Conservation (phyloP, 2,329 filamentous ascomycete species). For the Sporothrix phasma region DNA sequence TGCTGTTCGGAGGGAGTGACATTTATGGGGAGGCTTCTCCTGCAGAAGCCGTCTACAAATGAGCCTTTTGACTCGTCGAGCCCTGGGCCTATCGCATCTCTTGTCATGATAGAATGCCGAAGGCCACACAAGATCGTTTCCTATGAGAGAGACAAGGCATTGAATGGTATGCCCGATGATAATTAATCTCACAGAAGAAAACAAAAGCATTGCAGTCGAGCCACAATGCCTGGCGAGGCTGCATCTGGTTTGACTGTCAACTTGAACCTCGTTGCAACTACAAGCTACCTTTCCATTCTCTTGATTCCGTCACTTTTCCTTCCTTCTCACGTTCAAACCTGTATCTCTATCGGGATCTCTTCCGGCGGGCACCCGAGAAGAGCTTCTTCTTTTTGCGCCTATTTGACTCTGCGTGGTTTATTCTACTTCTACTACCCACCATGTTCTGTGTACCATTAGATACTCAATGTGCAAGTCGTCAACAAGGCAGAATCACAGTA, state of each 20-base stretch:
- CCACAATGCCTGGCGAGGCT: not conserved
- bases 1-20: too few relatives aligned
- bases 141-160: too few relatives aligned
- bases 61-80: not conserved
- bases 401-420: not conserved
- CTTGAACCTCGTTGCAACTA: not conserved
- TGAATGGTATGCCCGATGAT: too few relatives aligned
- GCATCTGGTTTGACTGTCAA: not conserved
- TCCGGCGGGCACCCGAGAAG: too few relatives aligned
- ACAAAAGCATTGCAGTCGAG: too few relatives aligned
- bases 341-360: too few relatives aligned
- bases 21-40: too few relatives aligned
- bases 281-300: not conserved
- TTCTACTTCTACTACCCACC: not conserved
- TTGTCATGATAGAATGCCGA: not conserved
- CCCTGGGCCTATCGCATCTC: not conserved
- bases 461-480: not conserved
- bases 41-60: too few relatives aligned
- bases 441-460: not conserved
- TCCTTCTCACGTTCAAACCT: too few relatives aligned
- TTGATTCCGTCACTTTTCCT: not conserved
- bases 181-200: not conserved
- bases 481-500: not conserved
- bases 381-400: not conserved
- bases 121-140: too few relatives aligned